phyloP scores from a whole-genome alignment of 805 yeast species.

The Nakazawaea anatomiae region DNA sequence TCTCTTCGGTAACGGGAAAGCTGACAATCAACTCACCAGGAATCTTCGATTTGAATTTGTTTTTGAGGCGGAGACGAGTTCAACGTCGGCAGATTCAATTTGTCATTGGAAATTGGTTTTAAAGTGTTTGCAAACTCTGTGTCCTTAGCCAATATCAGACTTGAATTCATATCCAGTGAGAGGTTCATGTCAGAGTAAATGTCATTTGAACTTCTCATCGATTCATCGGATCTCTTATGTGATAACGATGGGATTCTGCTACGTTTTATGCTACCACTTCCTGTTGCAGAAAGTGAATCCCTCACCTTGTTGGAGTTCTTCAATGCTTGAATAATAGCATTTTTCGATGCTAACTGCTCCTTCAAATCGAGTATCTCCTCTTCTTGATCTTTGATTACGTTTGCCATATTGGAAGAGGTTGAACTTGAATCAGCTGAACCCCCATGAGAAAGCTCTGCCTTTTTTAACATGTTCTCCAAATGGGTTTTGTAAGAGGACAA shows the following conservation, averaged over 20 bases:
- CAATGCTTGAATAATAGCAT: slow-evolving; percentile 69
- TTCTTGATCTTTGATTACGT: slow-evolving; percentile 49
- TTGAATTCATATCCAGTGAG: slow-evolving; percentile 2
- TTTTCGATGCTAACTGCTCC: slow-evolving; percentile 63
- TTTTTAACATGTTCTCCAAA: slow-evolving; percentile 47
- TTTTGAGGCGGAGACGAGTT: slow-evolving; percentile 5
- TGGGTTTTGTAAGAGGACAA: slow-evolving; percentile 53
- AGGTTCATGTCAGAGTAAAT: slow-evolving; percentile 5
- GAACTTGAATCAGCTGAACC: background rate
- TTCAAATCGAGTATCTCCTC: slow-evolving; percentile 64
- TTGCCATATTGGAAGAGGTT: background rate
- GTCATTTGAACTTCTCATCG: slow-evolving; percentile 14
- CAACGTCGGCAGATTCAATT: background rate
- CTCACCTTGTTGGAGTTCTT: slow-evolving; percentile 61
- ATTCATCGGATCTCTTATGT: slow-evolving; percentile 7
- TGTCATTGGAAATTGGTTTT: slow-evolving; percentile 1
- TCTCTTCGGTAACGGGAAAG: no score
- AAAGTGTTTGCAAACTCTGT: background rate
- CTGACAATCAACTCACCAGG: background rate
- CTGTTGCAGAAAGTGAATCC: slow-evolving; percentile 17
- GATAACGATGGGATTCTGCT: slow-evolving; percentile 5
- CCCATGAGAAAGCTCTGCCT: slow-evolving; percentile 3
- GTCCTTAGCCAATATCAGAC: background rate
- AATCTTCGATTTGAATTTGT: slow-evolving; percentile 2
- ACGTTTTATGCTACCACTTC: background rate